Evolutionary conservation across 306 rosid genomes (phyloP), one percentile per base, ranked within the genome.

Genomic region (Clitoria ternatea): DNA sequence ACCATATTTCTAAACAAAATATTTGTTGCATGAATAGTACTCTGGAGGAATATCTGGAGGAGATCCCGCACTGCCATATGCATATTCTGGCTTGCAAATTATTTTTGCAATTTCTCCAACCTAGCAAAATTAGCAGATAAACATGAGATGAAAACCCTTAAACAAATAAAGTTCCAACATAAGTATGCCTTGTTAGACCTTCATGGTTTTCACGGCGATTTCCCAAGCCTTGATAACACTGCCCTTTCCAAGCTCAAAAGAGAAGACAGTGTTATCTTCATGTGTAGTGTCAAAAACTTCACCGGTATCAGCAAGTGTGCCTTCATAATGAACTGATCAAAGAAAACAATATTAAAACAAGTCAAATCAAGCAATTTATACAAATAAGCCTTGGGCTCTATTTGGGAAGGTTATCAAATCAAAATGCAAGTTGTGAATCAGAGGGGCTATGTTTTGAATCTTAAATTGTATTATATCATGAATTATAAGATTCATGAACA

Each of bases 211-310:
- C 61, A 94, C 53, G 29, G 97, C 99, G 68, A 90, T 47, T 78
- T 94, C 99, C 99, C 99, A 94, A 26, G 96, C 97, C 85, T 85
- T 90, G 83, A 94, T 90, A 35, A 94, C 97, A 77, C 83, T 63
- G 20, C 92, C 97, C 84, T 87, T 89, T 72, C 98, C 98, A 27
- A 94, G 17, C 88, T 94, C 98, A 72, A 94, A 94, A 39, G 97
- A 85, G 97, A 94, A 94, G 27, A 90, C 26, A 5, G 97, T 83
- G 80, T 94, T 90, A 77, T 94, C 98, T 54, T 94, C 98, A 29
- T 74, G 97, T 0, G 98, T 94, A 14, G 97, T 87, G 76, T 94
- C 98, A 65, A 94, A 94, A 27, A 94, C 85, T 75, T 90, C 98
- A 0, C 95, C 92, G 12, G 90, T 84, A 59, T 89, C 97, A 66